Conservation (phyloP, 1,284 basidiomycete genomes). For the Agroathelia rolfsii region DNA sequence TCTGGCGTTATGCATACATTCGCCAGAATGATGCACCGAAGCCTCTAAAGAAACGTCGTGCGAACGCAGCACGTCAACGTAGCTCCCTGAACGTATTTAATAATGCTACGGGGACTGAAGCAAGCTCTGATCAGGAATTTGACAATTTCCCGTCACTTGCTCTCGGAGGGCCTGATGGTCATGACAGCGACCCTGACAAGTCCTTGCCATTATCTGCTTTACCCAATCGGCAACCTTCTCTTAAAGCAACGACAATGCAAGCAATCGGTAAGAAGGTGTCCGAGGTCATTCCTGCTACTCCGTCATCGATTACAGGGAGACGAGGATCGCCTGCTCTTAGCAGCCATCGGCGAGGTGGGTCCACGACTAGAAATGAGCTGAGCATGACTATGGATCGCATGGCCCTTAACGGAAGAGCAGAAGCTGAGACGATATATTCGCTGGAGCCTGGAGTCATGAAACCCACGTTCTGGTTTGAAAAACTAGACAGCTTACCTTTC, state of each 20-base stretch:
- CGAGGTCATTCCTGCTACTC: constrained; percentile 21
- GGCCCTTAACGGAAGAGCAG: constrained; percentile 37
- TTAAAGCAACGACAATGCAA: too few relatives aligned
- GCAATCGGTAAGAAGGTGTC: constrained; percentile 13
- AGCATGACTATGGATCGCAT: constrained; percentile 55
- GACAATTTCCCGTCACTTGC: too few relatives aligned
- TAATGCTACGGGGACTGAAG: too few relatives aligned
- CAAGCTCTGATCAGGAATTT: too few relatives aligned
- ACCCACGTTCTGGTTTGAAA: constrained; percentile 59
- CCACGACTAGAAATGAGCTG: constrained; percentile 44
- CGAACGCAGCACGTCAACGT: constrained; percentile 6
- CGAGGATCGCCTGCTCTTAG: constrained; percentile 26
- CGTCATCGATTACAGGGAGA: constrained; percentile 34
- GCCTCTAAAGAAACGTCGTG: constrained; percentile 12
- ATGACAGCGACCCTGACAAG: too few relatives aligned
- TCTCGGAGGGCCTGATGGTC: too few relatives aligned
- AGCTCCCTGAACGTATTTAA: too few relatives aligned
- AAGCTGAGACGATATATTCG: too few relatives aligned
- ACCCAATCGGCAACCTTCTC: too few relatives aligned
- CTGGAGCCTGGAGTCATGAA: constrained; percentile 47
- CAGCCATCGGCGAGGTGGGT: constrained; percentile 29
- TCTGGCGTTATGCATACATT: constrained; percentile 67
- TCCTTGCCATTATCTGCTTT: too few relatives aligned
- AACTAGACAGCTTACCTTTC: constrained; percentile 41
- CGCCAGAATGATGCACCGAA: constrained; percentile 42